phyloP scores from a whole-genome alignment of 192 early-diverging fungal species.

The Rhizoclosmatium sp. region DNA sequence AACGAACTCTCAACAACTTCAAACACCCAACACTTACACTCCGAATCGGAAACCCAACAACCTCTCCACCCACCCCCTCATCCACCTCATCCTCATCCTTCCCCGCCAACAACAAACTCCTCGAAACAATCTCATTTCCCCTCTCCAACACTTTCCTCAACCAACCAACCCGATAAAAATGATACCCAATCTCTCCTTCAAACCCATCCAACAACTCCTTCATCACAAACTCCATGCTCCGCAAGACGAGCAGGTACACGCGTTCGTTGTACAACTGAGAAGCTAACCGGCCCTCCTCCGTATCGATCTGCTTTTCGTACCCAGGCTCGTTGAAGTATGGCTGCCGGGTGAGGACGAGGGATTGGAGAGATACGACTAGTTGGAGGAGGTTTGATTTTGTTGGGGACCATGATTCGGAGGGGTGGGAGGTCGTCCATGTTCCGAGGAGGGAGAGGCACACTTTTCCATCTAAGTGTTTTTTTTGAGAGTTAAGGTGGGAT shows the following conservation, averaged over 20 bases:
- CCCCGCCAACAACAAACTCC: conserved; percentile 13
- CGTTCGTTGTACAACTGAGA: conserved; percentile 66
- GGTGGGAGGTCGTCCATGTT: conserved; percentile 64
- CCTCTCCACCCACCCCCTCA: conserved; percentile 4
- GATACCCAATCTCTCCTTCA: conserved; percentile 38
- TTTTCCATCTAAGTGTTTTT: conserved; percentile 50
- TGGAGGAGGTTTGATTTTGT: conserved; percentile 46
- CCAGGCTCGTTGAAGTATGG: conserved; percentile 72
- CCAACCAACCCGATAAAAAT: conserved; percentile 25
- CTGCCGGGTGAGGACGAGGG: conserved; percentile 58
- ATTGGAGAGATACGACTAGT: conserved; percentile 64
- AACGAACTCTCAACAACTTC: conserved; percentile 38
- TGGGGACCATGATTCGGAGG: conserved; percentile 58
- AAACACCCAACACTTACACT: conserved; percentile 23
- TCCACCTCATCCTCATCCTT: conserved; percentile 8
- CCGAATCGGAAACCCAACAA: conserved; percentile 31
- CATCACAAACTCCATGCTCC: conserved; percentile 43
- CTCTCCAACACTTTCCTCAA: conserved; percentile 32
- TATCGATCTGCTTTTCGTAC: conserved; percentile 63
- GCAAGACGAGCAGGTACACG: conserved; percentile 58
- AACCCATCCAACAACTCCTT: conserved; percentile 42
- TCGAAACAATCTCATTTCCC: conserved; percentile 14
- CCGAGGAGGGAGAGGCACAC: conserved; percentile 67
- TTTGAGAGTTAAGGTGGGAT: conserved; percentile 45
- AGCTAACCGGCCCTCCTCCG: conserved; percentile 54